phyloP scores from a whole-genome alignment of 495 filamentous ascomycete species.

The Daldinia loculata region DNA sequence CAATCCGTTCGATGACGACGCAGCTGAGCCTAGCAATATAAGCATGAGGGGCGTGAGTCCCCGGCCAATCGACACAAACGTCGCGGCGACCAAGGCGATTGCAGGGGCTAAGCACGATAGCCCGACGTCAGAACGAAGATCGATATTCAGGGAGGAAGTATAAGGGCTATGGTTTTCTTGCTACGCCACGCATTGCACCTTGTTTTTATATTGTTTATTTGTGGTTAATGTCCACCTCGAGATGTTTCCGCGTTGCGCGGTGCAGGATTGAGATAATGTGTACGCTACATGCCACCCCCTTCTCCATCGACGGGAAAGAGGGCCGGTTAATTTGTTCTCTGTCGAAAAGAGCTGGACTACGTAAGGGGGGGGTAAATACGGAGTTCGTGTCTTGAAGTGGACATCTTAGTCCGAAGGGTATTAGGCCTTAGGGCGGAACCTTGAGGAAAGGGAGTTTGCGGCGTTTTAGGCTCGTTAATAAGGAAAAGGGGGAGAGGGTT shows the following conservation, averaged over 20 bases:
- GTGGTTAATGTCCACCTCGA: not conserved
- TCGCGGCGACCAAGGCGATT: slow-evolving; percentile 33
- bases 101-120: slow-evolving; percentile 47
- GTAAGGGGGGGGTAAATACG: not conserved
- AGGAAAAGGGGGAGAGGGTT: slow-evolving; percentile 1
- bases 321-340: slow-evolving; percentile 2
- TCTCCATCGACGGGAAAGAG: not conserved
- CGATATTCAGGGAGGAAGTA: slow-evolving; percentile 62
- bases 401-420: not conserved
- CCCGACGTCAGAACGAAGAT: slow-evolving; percentile 56
- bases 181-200: not conserved
- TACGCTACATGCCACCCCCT: not conserved
- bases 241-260: not conserved
- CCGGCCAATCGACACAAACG: slow-evolving; percentile 57
- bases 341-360: not conserved
- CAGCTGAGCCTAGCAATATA: slow-evolving; percentile 63
- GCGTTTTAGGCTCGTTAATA: slow-evolving; percentile 16
- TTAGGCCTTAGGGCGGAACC: not conserved
- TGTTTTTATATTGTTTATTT: slow-evolving; percentile 1
- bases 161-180: slow-evolving; percentile 30
- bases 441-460: slow-evolving; percentile 11
- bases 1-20: slow-evolving; percentile 67
- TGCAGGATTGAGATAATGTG: slow-evolving; percentile 1
- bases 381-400: not conserved
- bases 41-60: slow-evolving; percentile 66